A percentile compares a stretch with the other conserved stretches of the same genome.
phyloP scores from a whole-genome alignment of 2,329 filamentous ascomycete species.

The Byssoonygena ceratinophila region DNA sequence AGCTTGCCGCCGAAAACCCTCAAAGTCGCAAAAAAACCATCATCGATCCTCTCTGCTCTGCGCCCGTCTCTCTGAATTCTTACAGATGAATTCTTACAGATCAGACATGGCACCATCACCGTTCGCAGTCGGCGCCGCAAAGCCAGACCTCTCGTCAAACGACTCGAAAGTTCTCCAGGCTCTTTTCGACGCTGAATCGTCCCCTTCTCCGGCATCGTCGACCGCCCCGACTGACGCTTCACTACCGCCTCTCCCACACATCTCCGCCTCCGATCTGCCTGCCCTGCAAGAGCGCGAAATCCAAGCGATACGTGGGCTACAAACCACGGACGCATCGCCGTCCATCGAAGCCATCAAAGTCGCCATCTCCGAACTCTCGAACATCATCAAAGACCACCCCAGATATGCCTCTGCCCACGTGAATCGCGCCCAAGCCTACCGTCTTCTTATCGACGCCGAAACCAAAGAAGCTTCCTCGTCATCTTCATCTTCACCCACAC shows the following conservation, averaged over 20 bases:
- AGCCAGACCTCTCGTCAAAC: constrained; percentile 32
- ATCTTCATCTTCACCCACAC: constrained; percentile 21
- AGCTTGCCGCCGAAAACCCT: neutral
- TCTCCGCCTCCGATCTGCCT: constrained; percentile 30
- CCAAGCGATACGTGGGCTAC: constrained; percentile 33
- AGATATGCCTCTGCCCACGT: constrained; percentile 46
- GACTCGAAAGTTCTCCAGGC: constrained; percentile 38
- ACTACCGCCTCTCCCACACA: constrained; percentile 33
- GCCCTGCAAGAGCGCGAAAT: constrained; percentile 32
- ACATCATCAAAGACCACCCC: constrained; percentile 36
- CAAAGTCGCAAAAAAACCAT: neutral
- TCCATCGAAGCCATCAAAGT: constrained; percentile 22
- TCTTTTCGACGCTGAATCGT: constrained; percentile 39
- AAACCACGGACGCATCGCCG: constrained; percentile 16
- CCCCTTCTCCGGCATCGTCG: constrained; percentile 26
- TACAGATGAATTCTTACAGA: no score
- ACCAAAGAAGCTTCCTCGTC: constrained; percentile 7
- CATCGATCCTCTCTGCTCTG: neutral
- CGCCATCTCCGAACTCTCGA: constrained; percentile 32
- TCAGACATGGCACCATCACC: constrained; percentile 14
- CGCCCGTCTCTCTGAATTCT: no score
- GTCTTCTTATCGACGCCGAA: constrained; percentile 29
- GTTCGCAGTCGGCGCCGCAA: constrained; percentile 8
- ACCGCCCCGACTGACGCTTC: constrained; percentile 30
- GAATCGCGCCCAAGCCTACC: constrained; percentile 45